phyloP scores from a whole-genome alignment of 257 asterid genomes.

The Solanum bulbocastanum region DNA sequence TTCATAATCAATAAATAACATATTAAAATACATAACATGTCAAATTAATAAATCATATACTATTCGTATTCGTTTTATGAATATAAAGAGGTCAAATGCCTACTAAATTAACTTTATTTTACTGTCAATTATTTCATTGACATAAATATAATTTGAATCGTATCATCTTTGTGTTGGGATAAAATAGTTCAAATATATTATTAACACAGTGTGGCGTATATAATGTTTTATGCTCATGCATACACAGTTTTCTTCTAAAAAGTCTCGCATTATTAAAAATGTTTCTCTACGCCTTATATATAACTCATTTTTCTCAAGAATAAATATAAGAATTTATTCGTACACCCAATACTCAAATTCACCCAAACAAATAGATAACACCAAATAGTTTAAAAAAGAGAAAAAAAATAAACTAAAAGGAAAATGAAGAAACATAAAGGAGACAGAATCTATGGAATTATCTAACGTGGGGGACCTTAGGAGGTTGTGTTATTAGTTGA shows the following conservation, averaged over 20 bases:
- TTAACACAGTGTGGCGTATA: not conserved
- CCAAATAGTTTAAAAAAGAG: not conserved
- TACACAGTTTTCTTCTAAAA: not conserved
- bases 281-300: not conserved
- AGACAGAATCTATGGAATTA: not conserved
- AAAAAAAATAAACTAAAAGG: not conserved
- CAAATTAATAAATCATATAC: not conserved
- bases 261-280: not conserved
- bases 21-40: too few relatives aligned
- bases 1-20: too few relatives aligned
- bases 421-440: not conserved
- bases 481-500: not conserved
- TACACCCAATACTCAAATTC: not conserved
- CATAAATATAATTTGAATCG: not conserved
- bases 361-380: not conserved
- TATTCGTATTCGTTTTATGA: too few relatives aligned
- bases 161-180: not conserved
- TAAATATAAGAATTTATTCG: not conserved
- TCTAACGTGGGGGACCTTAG: not conserved
- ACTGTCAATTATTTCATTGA: not conserved
- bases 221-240: not conserved
- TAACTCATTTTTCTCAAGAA: not conserved
- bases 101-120: not conserved
- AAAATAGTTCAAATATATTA: not conserved
- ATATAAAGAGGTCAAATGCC: not conserved